Evolutionary conservation across 139 green algal genomes (phyloP).

Genomic region (Eudorina sp.): DNA sequence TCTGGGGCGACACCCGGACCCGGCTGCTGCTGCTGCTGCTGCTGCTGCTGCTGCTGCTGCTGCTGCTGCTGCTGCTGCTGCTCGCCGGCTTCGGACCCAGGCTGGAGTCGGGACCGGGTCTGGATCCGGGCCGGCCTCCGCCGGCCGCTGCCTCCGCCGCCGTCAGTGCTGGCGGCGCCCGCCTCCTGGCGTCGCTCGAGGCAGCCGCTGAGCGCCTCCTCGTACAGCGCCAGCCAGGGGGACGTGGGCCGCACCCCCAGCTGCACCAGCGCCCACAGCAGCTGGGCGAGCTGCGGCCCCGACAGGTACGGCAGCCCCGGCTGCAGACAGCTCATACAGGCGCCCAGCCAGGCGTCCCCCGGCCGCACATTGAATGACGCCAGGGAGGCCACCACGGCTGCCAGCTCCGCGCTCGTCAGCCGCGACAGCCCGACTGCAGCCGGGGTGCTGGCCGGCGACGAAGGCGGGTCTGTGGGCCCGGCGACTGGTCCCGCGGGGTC

Average conservation of each 20-base stretch:
- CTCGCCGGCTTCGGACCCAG: no score
- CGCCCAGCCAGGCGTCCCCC: slow-evolving; percentile 10
- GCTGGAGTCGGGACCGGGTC: no score
- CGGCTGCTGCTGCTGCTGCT: neutral
- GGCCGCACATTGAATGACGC: slow-evolving; percentile 21
- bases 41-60: neutral
- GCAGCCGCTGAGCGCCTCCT: neutral
- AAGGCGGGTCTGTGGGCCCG: neutral
- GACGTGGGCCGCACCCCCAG: slow-evolving; percentile 24
- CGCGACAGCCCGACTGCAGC: neutral
- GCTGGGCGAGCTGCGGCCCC: neutral
- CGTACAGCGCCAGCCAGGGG: slow-evolving; percentile 34
- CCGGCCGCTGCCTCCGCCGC: neutral
- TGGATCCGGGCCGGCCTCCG: neutral
- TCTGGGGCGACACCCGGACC: neutral
- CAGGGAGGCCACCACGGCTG: neutral
- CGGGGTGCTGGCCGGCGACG: neutral
- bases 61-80: no score
- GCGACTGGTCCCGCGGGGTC: no score
- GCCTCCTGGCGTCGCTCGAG: neutral
- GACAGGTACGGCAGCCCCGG: neutral
- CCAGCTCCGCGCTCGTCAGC: neutral
- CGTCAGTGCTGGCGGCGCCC: no score
- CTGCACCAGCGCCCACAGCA: slow-evolving; percentile 41
- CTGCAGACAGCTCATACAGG: slow-evolving; percentile 14